These are phyloP conservation scores for Phycomyces blakesleeanus DNA, from an alignment of 192 early-diverging fungal species.

Conservation along the genomic window DNA sequence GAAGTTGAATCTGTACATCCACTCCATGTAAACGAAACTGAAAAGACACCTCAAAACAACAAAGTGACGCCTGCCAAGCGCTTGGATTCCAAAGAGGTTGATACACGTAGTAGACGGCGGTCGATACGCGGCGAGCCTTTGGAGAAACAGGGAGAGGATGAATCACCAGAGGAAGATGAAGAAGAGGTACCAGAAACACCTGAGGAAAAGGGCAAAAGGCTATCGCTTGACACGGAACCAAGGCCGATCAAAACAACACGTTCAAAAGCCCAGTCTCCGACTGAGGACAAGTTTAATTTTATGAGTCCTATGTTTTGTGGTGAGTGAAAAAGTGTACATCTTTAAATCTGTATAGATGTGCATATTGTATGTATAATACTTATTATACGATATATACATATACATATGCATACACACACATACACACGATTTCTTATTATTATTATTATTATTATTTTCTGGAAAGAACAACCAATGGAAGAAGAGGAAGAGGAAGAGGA, in stretches of 20 bases:
- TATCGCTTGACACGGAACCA: not conserved
- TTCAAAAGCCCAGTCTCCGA: not conserved
- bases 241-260: conserved; percentile 7
- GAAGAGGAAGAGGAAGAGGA: conserved; percentile 8
- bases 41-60: not conserved
- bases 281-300: not conserved
- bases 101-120: not conserved
- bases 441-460: no score
- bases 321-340: not conserved
- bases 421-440: no score
- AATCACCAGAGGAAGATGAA: conserved; percentile 8
- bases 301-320: not conserved
- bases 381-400: no score
- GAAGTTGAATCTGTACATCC: no score
- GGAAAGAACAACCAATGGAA: conserved; percentile 9
- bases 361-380: no score
- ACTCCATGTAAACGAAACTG: no score
- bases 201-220: not conserved
- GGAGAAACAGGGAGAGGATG: conserved; percentile 30
- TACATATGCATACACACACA: no score
- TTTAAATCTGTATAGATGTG: no score
- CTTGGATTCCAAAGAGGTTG: not conserved
- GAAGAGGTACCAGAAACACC: conserved; percentile 17
- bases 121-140: not conserved
- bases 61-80: not conserved